Base-by-base conservation (phyloP, 208 protist genomes). In the Leishmania tropica region DNA sequence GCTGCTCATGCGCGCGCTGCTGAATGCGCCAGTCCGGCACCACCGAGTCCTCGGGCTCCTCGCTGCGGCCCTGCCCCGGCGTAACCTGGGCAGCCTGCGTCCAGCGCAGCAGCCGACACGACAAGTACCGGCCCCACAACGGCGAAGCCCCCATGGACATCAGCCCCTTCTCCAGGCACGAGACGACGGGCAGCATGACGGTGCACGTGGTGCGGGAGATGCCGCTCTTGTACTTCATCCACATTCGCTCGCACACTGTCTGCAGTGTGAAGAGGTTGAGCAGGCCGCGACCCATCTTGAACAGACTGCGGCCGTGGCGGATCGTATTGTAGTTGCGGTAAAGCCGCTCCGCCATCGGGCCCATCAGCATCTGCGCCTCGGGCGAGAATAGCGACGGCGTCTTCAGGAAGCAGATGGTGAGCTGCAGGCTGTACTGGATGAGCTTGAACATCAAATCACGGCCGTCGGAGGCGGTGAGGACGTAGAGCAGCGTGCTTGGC, bases 301-400 rank as follows among this genome's bases (percentile, higher is more conserved):
- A 97, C 56, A 97, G 87, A 73, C 87, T 91, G 56, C 94, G 93
- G 31, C 92, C 94, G 83, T 96, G 92, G 53, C 94, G 91, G 74
- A 97, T 96, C 42, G 94, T 97, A 84, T 96, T 95, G 86, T 89
- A 90, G 88, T 97, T 97, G 48, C 84, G 79, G 81, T 84, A 95
- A 40, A 97, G 88, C 31, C 93, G 93, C 83, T 88, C 79, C 64
- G 92, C 93, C 89, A 86, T 92, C 56, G 83, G 75, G 24, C 88
- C 87, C 3, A 87, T 88, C 70, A 93, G 82, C 11, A 73, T 80
- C 65, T 86, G 82, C 54, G 86, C 85, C 54, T 91, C 92, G 1
- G 85, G 82, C 15, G 94, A 92, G 76, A 97, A 93, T 48, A 97
- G 81, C 45, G 76, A 79, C 47, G 90, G 87, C 65, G 78, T 90